Evolutionary conservation across 306 rosid genomes (phyloP), one percentile per base, ranked within the genome.

Genomic region (Quercus variabilis): DNA sequence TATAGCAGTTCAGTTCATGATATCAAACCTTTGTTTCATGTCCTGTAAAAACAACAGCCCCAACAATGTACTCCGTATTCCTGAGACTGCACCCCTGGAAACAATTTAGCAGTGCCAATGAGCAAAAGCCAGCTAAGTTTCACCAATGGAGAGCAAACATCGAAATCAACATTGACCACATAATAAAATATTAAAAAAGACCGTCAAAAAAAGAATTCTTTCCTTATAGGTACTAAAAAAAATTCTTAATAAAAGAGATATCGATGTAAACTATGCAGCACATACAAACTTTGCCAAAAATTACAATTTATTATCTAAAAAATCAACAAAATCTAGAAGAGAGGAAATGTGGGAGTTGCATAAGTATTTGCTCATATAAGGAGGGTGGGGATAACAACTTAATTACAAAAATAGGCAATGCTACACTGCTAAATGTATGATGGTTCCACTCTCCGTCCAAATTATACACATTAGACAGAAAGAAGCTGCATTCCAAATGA

Each of bases 11-110:
- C 71, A 67, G 26, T 82, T 67, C 75, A 78, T 64, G 78, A 76
- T 23, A 77, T 59, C 85, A 62, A 80, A 95, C 99, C 99, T 95
- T 95, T 51, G 99, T 95, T 86, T 95, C 99, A 4, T 85, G 99
- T 75, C 99, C 99, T 10, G 99, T 89, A 82, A 95, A 95, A 84
- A 95, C 84, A 82, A 93, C 99, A 82, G 88, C 91, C 70, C 87
- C 98, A 79, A 95, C 98, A 85, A 95, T 82, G 87, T 92, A 91
- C 69, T 93, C 96, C 2, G 99, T 95, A 87, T 95, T 95, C 87
- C 97, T 90, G 79, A 95, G 99, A 85, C 97, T 95, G 90, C 99
- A 95, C 23, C 99, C 99, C 99, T 95, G 93, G 75, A 84, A 83
- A 77, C 5, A 77, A 55, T 82, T 54, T 54, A 76, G 58, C 28